phyloP scores from a whole-genome alignment of 495 filamentous ascomycete species.

The Ramalina intermedia region DNA sequence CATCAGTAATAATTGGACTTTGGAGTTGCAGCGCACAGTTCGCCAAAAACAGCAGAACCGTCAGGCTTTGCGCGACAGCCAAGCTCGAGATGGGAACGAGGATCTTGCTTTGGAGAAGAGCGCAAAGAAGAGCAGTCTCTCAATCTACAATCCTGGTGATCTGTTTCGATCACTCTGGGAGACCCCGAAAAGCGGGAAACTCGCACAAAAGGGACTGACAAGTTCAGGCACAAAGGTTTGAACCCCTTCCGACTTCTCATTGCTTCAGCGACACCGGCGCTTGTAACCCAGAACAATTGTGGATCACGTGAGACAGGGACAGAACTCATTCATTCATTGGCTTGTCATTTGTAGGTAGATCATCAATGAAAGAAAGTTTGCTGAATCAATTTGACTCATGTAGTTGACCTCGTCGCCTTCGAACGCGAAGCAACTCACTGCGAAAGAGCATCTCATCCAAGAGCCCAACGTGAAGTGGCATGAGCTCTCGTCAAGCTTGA shows the following conservation, averaged over 20 bases:
- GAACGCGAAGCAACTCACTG: background rate
- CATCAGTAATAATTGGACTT: conserved; percentile 62
- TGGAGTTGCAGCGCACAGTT: conserved; percentile 81
- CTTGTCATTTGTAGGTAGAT: background rate
- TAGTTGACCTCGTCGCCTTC: background rate
- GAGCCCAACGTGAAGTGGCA: background rate
- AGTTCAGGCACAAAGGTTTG: too few relatives aligned
- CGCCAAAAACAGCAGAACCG: conserved; percentile 82
- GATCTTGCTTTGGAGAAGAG: conserved; percentile 12
- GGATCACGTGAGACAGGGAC: conserved; percentile 19
- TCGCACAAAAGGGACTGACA: background rate
- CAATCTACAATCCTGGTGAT: too few relatives aligned
- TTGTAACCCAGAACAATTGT: conserved; percentile 24
- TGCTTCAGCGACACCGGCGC: conserved; percentile 26
- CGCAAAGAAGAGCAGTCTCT: background rate
- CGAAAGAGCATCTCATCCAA: background rate
- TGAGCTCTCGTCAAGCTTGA: background rate
- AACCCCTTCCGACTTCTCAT: conserved; percentile 15
- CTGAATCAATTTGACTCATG: background rate
- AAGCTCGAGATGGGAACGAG: too few relatives aligned
- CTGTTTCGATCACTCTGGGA: too few relatives aligned
- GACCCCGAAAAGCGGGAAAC: too few relatives aligned
- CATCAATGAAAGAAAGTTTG: background rate
- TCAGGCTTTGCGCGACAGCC: conserved; percentile 37
- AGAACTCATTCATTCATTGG: conserved; percentile 31